Evolutionary conservation across 1,284 basidiomycete genomes (phyloP).

Genomic region (Marasmius fiardii): DNA sequence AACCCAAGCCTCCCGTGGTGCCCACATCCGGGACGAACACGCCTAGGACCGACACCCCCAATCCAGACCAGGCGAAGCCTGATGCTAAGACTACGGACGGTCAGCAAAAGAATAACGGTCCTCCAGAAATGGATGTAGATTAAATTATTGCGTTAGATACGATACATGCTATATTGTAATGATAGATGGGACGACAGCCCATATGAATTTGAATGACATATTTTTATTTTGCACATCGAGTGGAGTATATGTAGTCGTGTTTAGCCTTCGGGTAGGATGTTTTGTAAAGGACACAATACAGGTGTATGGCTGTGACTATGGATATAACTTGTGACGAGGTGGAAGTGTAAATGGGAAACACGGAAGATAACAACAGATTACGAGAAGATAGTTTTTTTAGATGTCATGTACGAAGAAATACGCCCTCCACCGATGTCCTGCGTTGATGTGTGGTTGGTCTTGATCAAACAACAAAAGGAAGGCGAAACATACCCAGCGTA

Average conservation of each 20-base stretch:
- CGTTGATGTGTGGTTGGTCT: neutral
- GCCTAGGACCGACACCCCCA: constrained; percentile 61
- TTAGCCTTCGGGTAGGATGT: no score
- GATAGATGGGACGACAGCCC: no score
- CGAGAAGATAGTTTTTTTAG: neutral
- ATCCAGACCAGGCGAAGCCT: constrained; percentile 39
- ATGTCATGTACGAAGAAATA: neutral
- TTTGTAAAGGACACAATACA: no score
- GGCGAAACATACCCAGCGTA: neutral
- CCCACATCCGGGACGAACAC: constrained; percentile 55
- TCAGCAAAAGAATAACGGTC: constrained; percentile 36
- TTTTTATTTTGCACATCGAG: no score
- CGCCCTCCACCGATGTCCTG: no score
- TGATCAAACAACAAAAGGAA: neutral
- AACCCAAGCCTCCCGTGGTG: constrained; percentile 73
- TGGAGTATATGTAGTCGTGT: no score
- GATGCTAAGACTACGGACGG: constrained; percentile 34
- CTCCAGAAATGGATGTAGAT: constrained; percentile 83
- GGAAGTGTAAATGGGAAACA: no score
- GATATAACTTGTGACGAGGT: no score
- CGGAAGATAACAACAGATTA: neutral
- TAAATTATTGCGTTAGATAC: constrained; percentile 30
- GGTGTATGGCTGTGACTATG: no score
- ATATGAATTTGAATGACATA: no score
- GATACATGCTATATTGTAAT: no score